These are phyloP conservation scores for Phaeosphaeriaceae sp. DNA, from an alignment of 2,329 filamentous ascomycete species.

Conservation along the genomic window DNA sequence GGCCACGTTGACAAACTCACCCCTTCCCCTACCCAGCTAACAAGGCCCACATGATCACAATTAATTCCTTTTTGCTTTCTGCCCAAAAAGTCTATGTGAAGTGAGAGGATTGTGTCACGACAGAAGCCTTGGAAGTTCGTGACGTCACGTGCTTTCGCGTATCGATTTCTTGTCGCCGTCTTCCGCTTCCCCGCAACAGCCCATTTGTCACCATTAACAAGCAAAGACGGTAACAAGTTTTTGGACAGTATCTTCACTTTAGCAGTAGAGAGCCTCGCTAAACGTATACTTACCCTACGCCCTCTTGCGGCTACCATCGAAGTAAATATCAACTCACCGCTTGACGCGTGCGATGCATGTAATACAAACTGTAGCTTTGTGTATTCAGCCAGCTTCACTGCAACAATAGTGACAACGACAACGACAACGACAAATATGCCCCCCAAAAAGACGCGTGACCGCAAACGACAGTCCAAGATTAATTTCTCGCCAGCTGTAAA, in stretches of 20 bases:
- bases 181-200: neutral
- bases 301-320: too few species aligned
- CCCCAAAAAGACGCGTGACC: slow-evolving; percentile 28
- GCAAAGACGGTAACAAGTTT: neutral
- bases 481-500: slow-evolving; percentile 52
- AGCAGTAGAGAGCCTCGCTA: too few species aligned
- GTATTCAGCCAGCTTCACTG: neutral
- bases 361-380: neutral
- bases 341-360: too few species aligned
- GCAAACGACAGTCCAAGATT: slow-evolving; percentile 51
- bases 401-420: neutral
- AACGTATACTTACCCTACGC: too few species aligned
- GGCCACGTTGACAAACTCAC: neutral
- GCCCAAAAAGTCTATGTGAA: neutral
- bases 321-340: too few species aligned
- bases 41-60: too few species aligned
- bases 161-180: neutral
- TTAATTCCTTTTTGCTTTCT: neutral
- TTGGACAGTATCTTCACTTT: neutral
- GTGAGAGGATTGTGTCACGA: too few species aligned
- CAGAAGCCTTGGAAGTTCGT: neutral
- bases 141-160: slow-evolving; percentile 10
- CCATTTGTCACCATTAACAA: neutral
- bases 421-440: slow-evolving; percentile 21
- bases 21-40: too few species aligned